Evolutionary conservation across 2,329 filamentous ascomycete genomes (phyloP), one percentile per base, ranked within the genome.

Genomic region (Alternaria longipes): DNA sequence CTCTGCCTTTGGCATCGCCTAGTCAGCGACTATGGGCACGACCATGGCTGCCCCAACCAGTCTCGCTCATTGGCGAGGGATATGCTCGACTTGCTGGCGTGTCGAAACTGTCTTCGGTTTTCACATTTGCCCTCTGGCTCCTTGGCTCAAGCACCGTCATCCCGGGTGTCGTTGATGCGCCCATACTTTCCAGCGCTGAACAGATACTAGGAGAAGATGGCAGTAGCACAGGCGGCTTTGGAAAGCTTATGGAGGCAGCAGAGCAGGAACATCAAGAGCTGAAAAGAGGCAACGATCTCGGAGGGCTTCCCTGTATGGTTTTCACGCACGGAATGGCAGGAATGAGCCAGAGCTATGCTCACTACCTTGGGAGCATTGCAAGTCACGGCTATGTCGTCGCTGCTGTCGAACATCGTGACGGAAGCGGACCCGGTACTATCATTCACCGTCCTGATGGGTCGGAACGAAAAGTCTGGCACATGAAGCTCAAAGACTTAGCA

Each of bases 311-410:
- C 0, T 76, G 81, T 45, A 76, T 83, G 12, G 76, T 84, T 6
- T 83, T 84, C 62, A 81, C 79, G 4, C 82, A 84, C 64, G 82
- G 81, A 6, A 82, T 82, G 80, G 81, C 81, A 4, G 79, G 79
- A 3, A 78, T 79, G 67, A 76, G 80, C 34, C 82, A 81, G 46
- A 78, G 75, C 64, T 84, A 84, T 65, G 80, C 81, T 18, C 80
- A 82, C 51, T 82, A 80, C 60, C 77, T 81, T 16, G 81, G 79
- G 12, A 81, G 81, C 57, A 76, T 84, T 30, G 82, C 82, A 12
- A 81, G 80, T 44, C 74, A 82, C 47, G 82, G 82, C 8, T 80
- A 78, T 45, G 69, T 84, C 11, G 81, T 84, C 7, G 81, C 80
- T 16, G 81, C 82, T 2, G 75, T 84, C 16, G 81, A 84, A 66